Percentiles rank a stretch among this genome's conserved stretches.
Evolutionary conservation across 805 yeast species (phyloP).

Genomic region (Zygotorulaspora florentina): DNA sequence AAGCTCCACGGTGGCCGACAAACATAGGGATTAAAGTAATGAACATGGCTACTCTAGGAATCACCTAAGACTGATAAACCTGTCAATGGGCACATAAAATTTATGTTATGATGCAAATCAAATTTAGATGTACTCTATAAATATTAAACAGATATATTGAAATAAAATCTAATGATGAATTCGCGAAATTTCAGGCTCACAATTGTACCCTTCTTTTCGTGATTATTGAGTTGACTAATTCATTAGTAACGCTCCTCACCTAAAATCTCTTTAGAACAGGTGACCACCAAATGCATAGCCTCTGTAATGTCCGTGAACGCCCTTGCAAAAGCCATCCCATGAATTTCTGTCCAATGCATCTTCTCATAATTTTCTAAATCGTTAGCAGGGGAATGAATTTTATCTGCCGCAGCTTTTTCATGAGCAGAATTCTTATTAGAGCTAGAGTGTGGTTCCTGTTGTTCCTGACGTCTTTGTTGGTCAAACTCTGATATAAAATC

Average conservation of each 20-base stretch:
- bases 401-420: neutral
- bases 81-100: no score
- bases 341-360: slow-evolving; percentile 45
- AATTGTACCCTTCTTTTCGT: neutral
- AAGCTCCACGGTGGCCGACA: slow-evolving; percentile 41
- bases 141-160: neutral
- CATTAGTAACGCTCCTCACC: slow-evolving; percentile 39
- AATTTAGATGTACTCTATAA: neutral
- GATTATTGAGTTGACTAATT: neutral
- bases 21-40: slow-evolving; percentile 6
- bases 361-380: slow-evolving; percentile 18
- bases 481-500: slow-evolving; percentile 38
- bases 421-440: neutral
- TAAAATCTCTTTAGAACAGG: slow-evolving; percentile 39
- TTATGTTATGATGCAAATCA: neutral
- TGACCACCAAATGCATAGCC: slow-evolving; percentile 38
- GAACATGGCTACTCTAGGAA: neutral
- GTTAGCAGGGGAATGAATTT: neutral
- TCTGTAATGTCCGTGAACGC: slow-evolving; percentile 46
- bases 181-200: no score
- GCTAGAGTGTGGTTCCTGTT: slow-evolving; percentile 1
- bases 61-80: no score
- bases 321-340: slow-evolving; percentile 47
- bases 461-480: slow-evolving; percentile 6
- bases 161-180: neutral